phyloP scores from a whole-genome alignment of 257 asterid species.

The Lycium barbarum region DNA sequence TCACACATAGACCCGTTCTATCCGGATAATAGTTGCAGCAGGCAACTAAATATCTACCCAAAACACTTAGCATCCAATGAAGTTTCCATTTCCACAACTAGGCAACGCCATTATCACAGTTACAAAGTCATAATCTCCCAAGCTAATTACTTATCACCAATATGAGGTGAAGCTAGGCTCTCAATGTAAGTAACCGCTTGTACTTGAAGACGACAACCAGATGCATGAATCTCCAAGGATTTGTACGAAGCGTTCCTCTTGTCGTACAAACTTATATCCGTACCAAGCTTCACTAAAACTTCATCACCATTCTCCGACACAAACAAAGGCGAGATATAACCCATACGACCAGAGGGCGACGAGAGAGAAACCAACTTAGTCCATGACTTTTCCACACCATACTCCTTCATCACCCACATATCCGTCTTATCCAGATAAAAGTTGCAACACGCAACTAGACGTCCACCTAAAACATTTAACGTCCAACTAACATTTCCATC shows the following conservation, averaged over 20 bases:
- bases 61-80: not conserved
- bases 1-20: constrained; percentile 37
- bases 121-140: constrained; percentile 23
- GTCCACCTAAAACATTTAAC: constrained; percentile 34
- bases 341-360: not conserved
- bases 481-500: not conserved
- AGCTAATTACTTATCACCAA: not conserved
- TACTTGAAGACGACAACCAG: not conserved
- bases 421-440: constrained; percentile 14
- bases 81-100: not conserved
- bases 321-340: constrained; percentile 27
- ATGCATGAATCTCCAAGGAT: constrained; percentile 23
- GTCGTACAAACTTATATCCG: constrained; percentile 30
- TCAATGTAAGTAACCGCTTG: constrained; percentile 38
- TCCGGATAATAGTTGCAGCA: not conserved
- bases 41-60: constrained; percentile 29
- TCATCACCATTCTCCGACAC: constrained; percentile 40
- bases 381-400: constrained; percentile 48
- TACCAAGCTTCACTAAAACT: constrained; percentile 30
- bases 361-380: constrained; percentile 33
- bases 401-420: constrained; percentile 53
- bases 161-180: constrained; percentile 39
- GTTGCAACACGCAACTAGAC: constrained; percentile 32
- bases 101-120: constrained; percentile 26
- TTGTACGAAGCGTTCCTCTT: not conserved